Conservation (phyloP, 2,329 filamentous ascomycete genomes). For the Ceratocystis diversiconidia region DNA sequence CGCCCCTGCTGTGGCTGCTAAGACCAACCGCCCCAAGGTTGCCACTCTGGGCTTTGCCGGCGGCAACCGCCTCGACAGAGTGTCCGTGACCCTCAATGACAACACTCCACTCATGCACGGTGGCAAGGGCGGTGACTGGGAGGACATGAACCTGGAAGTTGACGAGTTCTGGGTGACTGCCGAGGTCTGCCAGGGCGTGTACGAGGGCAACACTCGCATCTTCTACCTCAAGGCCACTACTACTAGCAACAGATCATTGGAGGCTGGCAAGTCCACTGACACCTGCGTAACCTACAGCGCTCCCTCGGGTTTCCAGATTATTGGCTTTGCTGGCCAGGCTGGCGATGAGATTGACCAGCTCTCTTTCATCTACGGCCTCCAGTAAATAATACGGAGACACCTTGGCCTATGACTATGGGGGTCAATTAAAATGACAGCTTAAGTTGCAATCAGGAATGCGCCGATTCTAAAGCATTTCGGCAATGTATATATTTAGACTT, state of each 20-base stretch:
- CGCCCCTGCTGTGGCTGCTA: constrained; percentile 28
- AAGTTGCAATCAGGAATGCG: not conserved
- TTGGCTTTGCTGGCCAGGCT: constrained; percentile 38
- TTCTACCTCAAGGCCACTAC: constrained; percentile 43
- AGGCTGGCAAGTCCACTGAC: constrained; percentile 31
- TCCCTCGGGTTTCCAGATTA: constrained; percentile 36
- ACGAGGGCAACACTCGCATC: constrained; percentile 30
- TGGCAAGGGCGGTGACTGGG: constrained; percentile 35
- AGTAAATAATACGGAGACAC: constrained; percentile 21
- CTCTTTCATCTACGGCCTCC: constrained; percentile 33
- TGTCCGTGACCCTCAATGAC: constrained; percentile 34
- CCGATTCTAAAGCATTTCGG: not conserved
- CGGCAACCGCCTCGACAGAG: constrained; percentile 34
- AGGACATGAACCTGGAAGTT: constrained; percentile 30
- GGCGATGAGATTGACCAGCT: constrained; percentile 44
- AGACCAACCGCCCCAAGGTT: constrained; percentile 24
- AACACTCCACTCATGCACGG: constrained; percentile 39
- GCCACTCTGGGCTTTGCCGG: constrained; percentile 34
- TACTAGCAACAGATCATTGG: constrained; percentile 32
- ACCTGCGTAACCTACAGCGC: constrained; percentile 36
- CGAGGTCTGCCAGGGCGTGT: constrained; percentile 34
- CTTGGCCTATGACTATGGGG: too few relatives aligned
- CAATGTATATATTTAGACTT: too few relatives aligned
- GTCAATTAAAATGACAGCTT: too few relatives aligned
- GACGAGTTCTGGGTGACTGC: constrained; percentile 38